Conservation (phyloP, 345 rosid genomes). For the Salix dunnii region DNA sequence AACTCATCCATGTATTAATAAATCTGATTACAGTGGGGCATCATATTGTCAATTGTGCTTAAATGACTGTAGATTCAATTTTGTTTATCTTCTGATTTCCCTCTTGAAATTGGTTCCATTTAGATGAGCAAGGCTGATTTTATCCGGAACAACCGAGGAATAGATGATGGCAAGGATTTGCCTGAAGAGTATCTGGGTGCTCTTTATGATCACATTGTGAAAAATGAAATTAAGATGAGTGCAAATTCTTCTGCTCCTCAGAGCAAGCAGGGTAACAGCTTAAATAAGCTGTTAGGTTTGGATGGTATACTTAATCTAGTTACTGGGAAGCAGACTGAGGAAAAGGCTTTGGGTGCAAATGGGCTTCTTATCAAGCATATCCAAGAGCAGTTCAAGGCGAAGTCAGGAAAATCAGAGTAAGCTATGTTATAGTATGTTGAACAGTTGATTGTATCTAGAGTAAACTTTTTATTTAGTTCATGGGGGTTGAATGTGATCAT, state of each 20-base stretch:
- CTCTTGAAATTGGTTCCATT: conserved; percentile 25
- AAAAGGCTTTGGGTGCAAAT: conserved; percentile 89
- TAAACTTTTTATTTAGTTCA: background rate
- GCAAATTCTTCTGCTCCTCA: conserved; percentile 72
- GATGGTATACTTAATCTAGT: conserved; percentile 91
- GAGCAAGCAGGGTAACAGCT: conserved; percentile 81
- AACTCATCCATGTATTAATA: background rate
- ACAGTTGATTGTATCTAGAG: background rate
- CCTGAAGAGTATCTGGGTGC: conserved; percentile 84
- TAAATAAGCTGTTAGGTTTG: conserved; percentile 79
- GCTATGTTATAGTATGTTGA: conserved; percentile 19
- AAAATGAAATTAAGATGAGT: conserved; percentile 90
- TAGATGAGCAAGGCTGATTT: conserved; percentile 94
- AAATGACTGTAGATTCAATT: background rate
- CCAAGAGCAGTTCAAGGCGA: conserved; percentile 90
- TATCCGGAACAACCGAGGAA: conserved; percentile 83
- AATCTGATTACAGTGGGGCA: background rate
- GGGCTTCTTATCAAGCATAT: conserved; percentile 90
- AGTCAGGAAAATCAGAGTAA: conserved; percentile 91
- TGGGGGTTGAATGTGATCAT: background rate
- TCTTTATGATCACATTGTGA: conserved; percentile 80
- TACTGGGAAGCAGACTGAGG: conserved; percentile 79
- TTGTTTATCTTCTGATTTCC: conserved; percentile 28
- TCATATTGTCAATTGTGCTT: conserved; percentile 1
- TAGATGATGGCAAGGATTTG: conserved; percentile 94